Evolutionary conservation across 306 rosid genomes (phyloP).

Genomic region (Ormosia emarginata): DNA sequence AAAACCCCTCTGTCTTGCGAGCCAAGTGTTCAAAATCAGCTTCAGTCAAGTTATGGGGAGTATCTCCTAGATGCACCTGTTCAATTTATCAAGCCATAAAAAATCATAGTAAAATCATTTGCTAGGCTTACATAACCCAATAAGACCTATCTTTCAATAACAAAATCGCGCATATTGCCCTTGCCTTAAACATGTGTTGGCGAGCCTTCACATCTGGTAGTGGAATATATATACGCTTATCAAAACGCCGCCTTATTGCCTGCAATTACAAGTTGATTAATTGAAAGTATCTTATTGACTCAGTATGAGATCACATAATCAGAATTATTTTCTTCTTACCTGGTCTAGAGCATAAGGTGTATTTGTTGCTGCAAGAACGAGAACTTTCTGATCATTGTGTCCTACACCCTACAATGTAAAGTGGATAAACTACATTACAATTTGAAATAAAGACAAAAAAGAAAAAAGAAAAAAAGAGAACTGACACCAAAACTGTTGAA

Average conservation of each 20-base stretch:
- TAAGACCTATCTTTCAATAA: neutral
- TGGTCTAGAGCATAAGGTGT: constrained; percentile 97
- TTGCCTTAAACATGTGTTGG: constrained; percentile 94
- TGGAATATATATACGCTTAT: constrained; percentile 97
- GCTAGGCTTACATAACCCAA: constrained; percentile 11
- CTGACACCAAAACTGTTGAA: neutral
- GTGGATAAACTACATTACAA: constrained; percentile 16
- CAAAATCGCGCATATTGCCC: constrained; percentile 21
- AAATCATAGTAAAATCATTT: neutral
- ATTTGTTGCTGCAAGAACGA: constrained; percentile 98
- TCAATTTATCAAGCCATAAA: constrained; percentile 23
- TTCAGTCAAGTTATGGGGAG: constrained; percentile 87
- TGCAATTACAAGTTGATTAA: constrained; percentile 43
- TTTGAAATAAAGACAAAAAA: neutral
- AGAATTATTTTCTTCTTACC: constrained; percentile 44
- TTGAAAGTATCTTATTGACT: constrained; percentile 4
- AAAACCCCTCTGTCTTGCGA: constrained; percentile 82
- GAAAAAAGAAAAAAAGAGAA: neutral
- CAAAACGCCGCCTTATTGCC: constrained; percentile 99
- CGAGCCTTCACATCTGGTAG: constrained; percentile 95
- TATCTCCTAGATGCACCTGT: constrained; percentile 99
- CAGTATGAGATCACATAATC: neutral
- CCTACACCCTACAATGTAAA: constrained; percentile 81
- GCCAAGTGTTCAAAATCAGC: constrained; percentile 85
- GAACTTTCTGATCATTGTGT: constrained; percentile 90